Conservation (phyloP, 768 basidiomycete species). For the Lactarius psammicola region DNA sequence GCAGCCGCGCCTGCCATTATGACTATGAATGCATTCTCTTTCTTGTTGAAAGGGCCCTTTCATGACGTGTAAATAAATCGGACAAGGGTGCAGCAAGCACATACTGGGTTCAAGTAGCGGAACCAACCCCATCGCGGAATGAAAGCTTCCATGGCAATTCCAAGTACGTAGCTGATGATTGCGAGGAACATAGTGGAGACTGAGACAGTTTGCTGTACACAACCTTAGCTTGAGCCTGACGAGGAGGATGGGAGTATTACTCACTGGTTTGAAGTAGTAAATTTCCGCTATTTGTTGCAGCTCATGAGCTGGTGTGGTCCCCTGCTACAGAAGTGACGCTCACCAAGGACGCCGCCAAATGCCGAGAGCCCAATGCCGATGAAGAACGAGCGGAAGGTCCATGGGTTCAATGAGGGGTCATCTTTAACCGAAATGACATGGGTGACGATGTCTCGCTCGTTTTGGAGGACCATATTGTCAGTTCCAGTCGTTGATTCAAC, state of each 20-base stretch:
- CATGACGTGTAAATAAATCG: conserved; percentile 6
- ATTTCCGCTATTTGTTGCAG: conserved; percentile 54
- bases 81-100: conserved; percentile 24
- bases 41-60: conserved; percentile 58
- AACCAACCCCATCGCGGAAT: conserved; percentile 47
- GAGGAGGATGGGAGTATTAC: conserved; percentile 5
- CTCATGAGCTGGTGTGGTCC: conserved; percentile 41
- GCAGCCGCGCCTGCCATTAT: conserved; percentile 58
- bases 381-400: conserved; percentile 48
- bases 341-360: conserved; percentile 53
- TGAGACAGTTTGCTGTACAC: conserved; percentile 46
- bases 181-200: conserved; percentile 56
- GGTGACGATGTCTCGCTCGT: conserved; percentile 49
- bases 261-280: conserved; percentile 59
- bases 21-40: conserved; percentile 57
- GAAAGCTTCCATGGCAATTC: conserved; percentile 46
- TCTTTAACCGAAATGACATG: conserved; percentile 47
- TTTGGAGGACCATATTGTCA: conserved; percentile 40
- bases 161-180: conserved; percentile 51
- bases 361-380: conserved; percentile 49
- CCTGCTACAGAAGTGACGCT: conserved; percentile 6
- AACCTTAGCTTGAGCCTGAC: background rate
- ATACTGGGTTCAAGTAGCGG: conserved; percentile 52
- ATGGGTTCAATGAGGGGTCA: conserved; percentile 46
- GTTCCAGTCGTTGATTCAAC: conserved; percentile 35